phyloP scores from a whole-genome alignment of 768 basidiomycete genomes.

The Kwoniella heveanensis region DNA sequence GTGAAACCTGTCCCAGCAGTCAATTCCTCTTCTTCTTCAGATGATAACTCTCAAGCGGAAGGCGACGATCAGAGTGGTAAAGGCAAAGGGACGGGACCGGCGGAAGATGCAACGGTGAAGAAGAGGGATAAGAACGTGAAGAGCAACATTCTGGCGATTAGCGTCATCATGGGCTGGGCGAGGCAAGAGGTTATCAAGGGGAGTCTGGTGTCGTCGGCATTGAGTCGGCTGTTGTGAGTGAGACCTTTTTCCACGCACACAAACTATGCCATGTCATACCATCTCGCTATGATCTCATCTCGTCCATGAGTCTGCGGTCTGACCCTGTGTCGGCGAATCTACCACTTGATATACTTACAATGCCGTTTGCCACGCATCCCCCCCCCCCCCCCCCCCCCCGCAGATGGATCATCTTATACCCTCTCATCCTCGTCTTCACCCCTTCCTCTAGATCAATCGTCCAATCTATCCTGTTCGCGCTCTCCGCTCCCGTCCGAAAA shows the following conservation, averaged over 20 bases:
- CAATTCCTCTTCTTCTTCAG: neutral
- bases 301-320: neutral
- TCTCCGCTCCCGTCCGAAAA: slow-evolving; percentile 59
- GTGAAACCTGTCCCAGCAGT: slow-evolving; percentile 48
- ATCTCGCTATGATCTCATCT: neutral
- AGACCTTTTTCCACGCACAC: slow-evolving; percentile 45
- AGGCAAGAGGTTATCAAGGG: slow-evolving; percentile 46
- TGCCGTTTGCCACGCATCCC: no score
- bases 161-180: slow-evolving; percentile 51
- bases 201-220: slow-evolving; percentile 51
- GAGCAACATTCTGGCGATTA: slow-evolving; percentile 50
- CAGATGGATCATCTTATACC: slow-evolving; percentile 71
- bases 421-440: slow-evolving; percentile 68
- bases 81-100: neutral
- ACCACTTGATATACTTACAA: no score
- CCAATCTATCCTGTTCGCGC: slow-evolving; percentile 77
- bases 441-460: slow-evolving; percentile 68
- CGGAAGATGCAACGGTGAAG: slow-evolving; percentile 15
- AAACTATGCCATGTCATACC: no score
- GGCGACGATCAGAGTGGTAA: neutral
- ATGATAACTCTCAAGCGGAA: slow-evolving; percentile 59
- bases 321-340: no score
- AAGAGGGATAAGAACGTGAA: slow-evolving; percentile 42
- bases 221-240: slow-evolving; percentile 68
- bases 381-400: no score